phyloP scores from a whole-genome alignment of 1,139 yeast genomes.

The Kurtzmaniella natalensis region DNA sequence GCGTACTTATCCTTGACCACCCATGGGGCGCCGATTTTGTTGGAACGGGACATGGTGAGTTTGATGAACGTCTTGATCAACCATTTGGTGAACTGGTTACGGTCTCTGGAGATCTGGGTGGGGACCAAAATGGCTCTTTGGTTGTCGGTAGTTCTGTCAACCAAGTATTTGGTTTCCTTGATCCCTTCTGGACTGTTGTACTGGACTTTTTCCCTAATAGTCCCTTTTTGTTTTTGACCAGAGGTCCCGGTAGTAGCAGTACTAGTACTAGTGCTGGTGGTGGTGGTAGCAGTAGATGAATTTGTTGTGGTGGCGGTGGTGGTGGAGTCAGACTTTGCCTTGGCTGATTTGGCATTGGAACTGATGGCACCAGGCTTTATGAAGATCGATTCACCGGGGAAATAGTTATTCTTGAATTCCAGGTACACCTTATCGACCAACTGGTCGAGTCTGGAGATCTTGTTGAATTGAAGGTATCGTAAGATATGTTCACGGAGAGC shows the following conservation, averaged over 20 bases:
- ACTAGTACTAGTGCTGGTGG: not conserved
- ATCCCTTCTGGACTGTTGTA: constrained; percentile 46
- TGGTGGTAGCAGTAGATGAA: not conserved
- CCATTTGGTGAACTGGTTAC: constrained; percentile 87
- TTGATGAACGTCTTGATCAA: constrained; percentile 85
- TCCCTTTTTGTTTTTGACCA: constrained; percentile 28
- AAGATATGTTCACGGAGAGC: constrained; percentile 88
- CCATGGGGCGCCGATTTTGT: constrained; percentile 95
- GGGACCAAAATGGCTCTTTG: constrained; percentile 69
- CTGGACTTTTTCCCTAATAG: constrained; percentile 44
- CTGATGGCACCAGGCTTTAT: constrained; percentile 38
- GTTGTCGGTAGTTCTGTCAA: constrained; percentile 47
- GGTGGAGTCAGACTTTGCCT: not conserved
- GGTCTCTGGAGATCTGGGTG: constrained; percentile 70
- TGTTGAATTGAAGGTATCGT: constrained; percentile 75
- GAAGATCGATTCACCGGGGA: constrained; percentile 84
- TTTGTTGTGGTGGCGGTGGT: constrained; percentile 1
- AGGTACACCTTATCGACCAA: constrained; percentile 80
- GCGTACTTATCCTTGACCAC: constrained; percentile 80
- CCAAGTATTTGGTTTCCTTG: constrained; percentile 54
- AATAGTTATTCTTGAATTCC: constrained; percentile 75
- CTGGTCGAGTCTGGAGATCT: constrained; percentile 78
- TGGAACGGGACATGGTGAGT: constrained; percentile 74
- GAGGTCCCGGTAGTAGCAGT: constrained; percentile 6
- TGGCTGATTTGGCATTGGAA: no score